A percentile compares a stretch with the other conserved stretches of the same genome.
Evolutionary conservation across 129 eudicot genomes (phyloP).

Genomic region (Deinandra increscens): DNA sequence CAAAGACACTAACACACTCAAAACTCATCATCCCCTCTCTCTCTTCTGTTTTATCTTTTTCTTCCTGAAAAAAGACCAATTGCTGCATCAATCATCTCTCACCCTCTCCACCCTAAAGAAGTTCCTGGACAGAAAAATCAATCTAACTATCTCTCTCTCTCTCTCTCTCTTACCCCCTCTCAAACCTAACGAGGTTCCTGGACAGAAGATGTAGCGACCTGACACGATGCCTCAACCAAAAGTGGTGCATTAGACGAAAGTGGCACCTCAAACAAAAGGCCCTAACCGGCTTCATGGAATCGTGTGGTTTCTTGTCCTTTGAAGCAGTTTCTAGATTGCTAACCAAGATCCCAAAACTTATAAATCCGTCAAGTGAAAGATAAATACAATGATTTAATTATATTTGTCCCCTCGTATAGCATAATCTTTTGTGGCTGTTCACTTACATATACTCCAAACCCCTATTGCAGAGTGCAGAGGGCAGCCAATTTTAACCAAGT

Average conservation of each 20-base stretch:
- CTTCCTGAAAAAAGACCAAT: not conserved
- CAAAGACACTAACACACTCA: not conserved
- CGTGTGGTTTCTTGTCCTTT: not conserved
- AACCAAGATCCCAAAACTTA: slow-evolving; percentile 5
- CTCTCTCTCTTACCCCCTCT: too few species aligned
- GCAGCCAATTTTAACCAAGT: not conserved
- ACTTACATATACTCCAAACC: not conserved
- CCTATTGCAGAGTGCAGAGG: not conserved
- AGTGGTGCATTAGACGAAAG: not conserved
- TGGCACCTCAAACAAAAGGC: not conserved
- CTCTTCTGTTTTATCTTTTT: not conserved
- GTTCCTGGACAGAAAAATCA: slow-evolving; percentile 1
- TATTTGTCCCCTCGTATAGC: not conserved
- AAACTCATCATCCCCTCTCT: not conserved
- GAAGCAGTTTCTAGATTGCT: not conserved
- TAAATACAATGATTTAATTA: not conserved
- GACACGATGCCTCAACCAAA: not conserved
- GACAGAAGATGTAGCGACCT: not conserved
- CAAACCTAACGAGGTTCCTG: not conserved
- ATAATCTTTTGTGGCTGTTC: slow-evolving; percentile 1
- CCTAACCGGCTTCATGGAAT: not conserved
- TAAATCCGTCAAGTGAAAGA: slow-evolving; percentile 16
- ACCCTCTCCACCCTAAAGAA: not conserved
- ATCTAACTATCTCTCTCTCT: too few species aligned
- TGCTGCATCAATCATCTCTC: not conserved